phyloP scores from a whole-genome alignment of 306 rosid genomes.

The Vigna angularis region DNA sequence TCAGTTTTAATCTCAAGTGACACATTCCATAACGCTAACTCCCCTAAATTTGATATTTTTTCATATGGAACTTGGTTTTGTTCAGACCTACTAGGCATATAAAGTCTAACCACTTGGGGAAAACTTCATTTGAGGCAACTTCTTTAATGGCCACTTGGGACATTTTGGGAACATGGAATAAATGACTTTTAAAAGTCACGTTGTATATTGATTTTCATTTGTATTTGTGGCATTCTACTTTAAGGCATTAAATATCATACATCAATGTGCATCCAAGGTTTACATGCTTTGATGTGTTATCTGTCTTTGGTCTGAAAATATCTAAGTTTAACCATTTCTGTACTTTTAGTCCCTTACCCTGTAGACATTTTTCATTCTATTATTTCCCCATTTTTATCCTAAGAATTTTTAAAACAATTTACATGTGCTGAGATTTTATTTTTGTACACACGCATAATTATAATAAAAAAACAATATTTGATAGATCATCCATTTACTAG shows the following conservation, averaged over 20 bases:
- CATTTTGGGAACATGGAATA: too few relatives aligned
- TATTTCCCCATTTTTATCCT: slow-evolving; percentile 20
- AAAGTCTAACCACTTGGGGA: slow-evolving; percentile 3
- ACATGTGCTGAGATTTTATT: not conserved
- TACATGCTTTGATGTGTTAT: slow-evolving; percentile 6
- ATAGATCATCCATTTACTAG: not conserved
- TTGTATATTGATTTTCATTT: too few relatives aligned
- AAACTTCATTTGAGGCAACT: slow-evolving; percentile 7
- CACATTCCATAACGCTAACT: slow-evolving; percentile 5
- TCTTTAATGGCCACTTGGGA: slow-evolving; percentile 7
- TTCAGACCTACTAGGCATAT: slow-evolving; percentile 3
- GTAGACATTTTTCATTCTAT: slow-evolving; percentile 25
- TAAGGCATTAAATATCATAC: slow-evolving; percentile 9
- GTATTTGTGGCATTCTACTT: too few relatives aligned
- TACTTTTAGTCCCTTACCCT: slow-evolving; percentile 10
- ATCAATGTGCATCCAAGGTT: slow-evolving; percentile 9
- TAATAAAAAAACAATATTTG: slow-evolving; percentile 1
- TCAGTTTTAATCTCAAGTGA: not conserved
- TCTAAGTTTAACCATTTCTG: slow-evolving; percentile 4
- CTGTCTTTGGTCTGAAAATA: not conserved
- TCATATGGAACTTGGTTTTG: not conserved
- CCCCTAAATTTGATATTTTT: not conserved
- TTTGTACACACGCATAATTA: slow-evolving; percentile 14
- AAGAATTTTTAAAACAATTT: slow-evolving; percentile 1
- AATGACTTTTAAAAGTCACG: too few relatives aligned